Evolutionary conservation across 345 rosid genomes (phyloP).

Genomic region (Populus deltoides): DNA sequence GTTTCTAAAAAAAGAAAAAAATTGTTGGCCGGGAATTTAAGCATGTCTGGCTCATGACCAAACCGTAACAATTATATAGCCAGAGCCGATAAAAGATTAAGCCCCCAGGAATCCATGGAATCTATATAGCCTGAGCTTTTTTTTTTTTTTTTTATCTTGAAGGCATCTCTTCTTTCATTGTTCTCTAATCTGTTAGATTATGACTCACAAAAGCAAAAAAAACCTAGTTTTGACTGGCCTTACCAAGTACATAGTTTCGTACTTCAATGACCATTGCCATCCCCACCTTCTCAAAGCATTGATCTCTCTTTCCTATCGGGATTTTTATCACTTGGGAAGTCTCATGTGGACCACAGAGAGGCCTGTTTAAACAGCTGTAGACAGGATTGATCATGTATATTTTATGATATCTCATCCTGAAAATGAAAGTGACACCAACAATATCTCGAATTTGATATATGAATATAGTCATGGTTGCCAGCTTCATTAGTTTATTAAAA

Average conservation of each 20-base stretch:
- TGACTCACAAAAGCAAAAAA: constrained; percentile 1
- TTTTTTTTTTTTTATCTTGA: neutral
- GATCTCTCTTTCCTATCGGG: neutral
- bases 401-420: neutral
- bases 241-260: constrained; percentile 7
- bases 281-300: neutral
- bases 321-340: neutral
- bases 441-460: neutral
- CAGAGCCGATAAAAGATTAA: neutral
- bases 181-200: constrained; percentile 1
- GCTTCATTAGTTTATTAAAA: neutral
- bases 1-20: neutral
- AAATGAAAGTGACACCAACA: neutral
- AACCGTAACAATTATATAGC: neutral
- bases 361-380: neutral
- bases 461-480: neutral
- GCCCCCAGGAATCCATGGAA: neutral
- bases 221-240: neutral
- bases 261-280: neutral
- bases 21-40: neutral
- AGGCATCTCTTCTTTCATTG: neutral
- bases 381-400: too few species aligned
- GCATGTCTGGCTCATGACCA: neutral
- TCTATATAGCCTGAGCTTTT: too few species aligned
- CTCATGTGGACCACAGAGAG: too few species aligned